phyloP scores from a whole-genome alignment of 2,329 filamentous ascomycete genomes.

The Nothopassalora personata region DNA sequence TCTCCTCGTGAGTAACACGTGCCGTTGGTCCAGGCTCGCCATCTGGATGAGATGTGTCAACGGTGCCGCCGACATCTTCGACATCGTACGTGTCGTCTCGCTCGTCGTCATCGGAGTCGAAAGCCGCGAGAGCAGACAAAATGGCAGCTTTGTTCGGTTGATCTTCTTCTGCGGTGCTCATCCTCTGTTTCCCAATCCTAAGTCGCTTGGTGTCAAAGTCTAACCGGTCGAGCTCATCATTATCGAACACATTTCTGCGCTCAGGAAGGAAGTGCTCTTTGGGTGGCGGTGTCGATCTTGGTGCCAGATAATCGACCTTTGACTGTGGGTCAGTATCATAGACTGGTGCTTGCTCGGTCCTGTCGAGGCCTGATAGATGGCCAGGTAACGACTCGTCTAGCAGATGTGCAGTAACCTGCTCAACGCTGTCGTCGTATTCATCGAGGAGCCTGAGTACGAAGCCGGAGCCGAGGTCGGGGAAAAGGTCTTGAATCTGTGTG shows the following conservation, averaged over 20 bases:
- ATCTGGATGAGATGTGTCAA: constrained; percentile 57
- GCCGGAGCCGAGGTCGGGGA: constrained; percentile 76
- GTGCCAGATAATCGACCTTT: constrained; percentile 43
- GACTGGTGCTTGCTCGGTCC: constrained; percentile 57
- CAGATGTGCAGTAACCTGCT: constrained; percentile 74
- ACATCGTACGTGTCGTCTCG: constrained; percentile 94
- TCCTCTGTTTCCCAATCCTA: constrained; percentile 69
- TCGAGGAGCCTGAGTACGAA: constrained; percentile 77
- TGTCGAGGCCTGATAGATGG: constrained; percentile 60
- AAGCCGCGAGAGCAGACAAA: constrained; percentile 76
- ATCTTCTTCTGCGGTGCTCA: constrained; percentile 49
- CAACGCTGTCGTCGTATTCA: constrained; percentile 69
- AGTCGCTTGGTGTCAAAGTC: constrained; percentile 61
- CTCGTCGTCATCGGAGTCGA: constrained; percentile 93
- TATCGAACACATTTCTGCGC: constrained; percentile 71
- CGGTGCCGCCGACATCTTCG: constrained; percentile 82
- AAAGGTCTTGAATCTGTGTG: constrained; percentile 87
- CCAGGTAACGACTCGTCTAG: constrained; percentile 70
- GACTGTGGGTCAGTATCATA: constrained; percentile 16
- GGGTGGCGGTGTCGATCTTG: constrained; percentile 52
- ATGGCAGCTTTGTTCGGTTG: constrained; percentile 79
- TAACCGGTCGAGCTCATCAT: constrained; percentile 72
- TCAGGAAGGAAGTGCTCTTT: constrained; percentile 40
- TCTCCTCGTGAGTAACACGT: constrained; percentile 33
- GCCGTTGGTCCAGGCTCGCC: constrained; percentile 48